Evolutionary conservation across 1,139 yeast species (phyloP), one percentile per base, ranked within the genome.

Genomic region (Geotrichum restrictum): DNA sequence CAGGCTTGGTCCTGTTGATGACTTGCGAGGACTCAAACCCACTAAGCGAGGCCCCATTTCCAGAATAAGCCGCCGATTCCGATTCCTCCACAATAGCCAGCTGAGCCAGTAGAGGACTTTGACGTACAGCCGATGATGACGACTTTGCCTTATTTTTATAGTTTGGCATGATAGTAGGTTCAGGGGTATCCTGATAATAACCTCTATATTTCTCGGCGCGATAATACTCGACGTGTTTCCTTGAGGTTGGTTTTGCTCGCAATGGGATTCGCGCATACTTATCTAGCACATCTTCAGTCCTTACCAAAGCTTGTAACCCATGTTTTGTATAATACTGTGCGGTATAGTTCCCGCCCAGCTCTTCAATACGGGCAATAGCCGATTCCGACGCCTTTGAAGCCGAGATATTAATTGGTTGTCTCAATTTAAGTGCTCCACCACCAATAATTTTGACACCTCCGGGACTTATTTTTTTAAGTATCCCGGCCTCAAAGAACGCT

Each of bases 391-490:
- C 97, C 64, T 79, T 80, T 11, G 93, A 78, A 3, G 96, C 95
- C 64, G 88, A 94, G 52, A 93, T 78, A 62, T 79, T 78, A 57
- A 89, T 73, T 39, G 67, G 62, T 41, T 82, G 78, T 40, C 71
- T 75, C 64, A 81, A 83, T 5, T 62, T 58, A 50, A 77, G 79
- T 54, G 77, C 74, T 29, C 94, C 94, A 21, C 72, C 80, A 13
- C 87, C 93, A 59, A 91, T 77, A 42, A 91, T 72, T 68, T 88
- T 87, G 49, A 93, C 89, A 48, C 98, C 98, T 62, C 85, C 85
- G 59, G 76, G 79, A 66, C 85, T 71, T 6, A 82, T 69, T 3
- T 94, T 94, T 3, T 2, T 88, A 80, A 33, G 88, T 74, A 49
- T 85, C 70, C 97, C 93, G 53, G 81, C 71, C 50, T 85, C 80